A percentile compares a stretch with the other conserved stretches of the same genome.
These are phyloP conservation scores for Phytopythium vexans DNA, from an alignment of 352 stramenopile genomes.

Conservation along the genomic window DNA sequence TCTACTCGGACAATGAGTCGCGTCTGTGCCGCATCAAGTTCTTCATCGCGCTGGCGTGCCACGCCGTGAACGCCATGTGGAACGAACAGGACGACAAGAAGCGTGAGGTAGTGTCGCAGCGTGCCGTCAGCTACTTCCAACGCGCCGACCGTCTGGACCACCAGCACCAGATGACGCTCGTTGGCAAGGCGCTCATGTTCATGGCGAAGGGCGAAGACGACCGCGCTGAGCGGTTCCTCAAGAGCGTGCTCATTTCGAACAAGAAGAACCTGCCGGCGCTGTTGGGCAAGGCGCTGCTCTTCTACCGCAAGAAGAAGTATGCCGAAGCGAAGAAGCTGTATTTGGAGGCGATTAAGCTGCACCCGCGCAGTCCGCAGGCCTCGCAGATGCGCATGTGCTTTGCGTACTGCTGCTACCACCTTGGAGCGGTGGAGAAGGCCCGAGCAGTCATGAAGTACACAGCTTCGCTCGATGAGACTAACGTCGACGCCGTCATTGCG, in stretches of 20 bases:
- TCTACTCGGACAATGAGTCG: slow-evolving; percentile 86
- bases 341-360: slow-evolving; percentile 92
- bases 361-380: slow-evolving; percentile 88
- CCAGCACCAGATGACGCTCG: slow-evolving; percentile 87
- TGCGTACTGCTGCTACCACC: slow-evolving; percentile 94
- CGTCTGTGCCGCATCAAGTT: slow-evolving; percentile 88
- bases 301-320: slow-evolving; percentile 89
- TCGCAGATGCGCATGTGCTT: slow-evolving; percentile 94
- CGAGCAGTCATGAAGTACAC: slow-evolving; percentile 84
- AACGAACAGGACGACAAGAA: slow-evolving; percentile 89
- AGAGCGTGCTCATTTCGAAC: slow-evolving; percentile 89
- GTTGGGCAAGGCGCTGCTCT: slow-evolving; percentile 79
- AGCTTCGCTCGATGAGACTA: slow-evolving; percentile 82
- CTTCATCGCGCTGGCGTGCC: slow-evolving; percentile 82
- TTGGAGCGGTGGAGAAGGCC: slow-evolving; percentile 89
- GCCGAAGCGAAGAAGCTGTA: slow-evolving; percentile 92
- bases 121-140: slow-evolving; percentile 84
- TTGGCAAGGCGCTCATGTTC: slow-evolving; percentile 91
- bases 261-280: slow-evolving; percentile 87
- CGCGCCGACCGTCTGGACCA: slow-evolving; percentile 86
- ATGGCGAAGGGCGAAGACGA: slow-evolving; percentile 92
- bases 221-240: slow-evolving; percentile 88
- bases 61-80: slow-evolving; percentile 88
- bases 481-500: slow-evolving; percentile 94
- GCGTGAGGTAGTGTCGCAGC: slow-evolving; percentile 71